These are phyloP conservation scores for Annulohypoxylon stygium DNA, from an alignment of 495 filamentous ascomycete species.

Conservation along the genomic window DNA sequence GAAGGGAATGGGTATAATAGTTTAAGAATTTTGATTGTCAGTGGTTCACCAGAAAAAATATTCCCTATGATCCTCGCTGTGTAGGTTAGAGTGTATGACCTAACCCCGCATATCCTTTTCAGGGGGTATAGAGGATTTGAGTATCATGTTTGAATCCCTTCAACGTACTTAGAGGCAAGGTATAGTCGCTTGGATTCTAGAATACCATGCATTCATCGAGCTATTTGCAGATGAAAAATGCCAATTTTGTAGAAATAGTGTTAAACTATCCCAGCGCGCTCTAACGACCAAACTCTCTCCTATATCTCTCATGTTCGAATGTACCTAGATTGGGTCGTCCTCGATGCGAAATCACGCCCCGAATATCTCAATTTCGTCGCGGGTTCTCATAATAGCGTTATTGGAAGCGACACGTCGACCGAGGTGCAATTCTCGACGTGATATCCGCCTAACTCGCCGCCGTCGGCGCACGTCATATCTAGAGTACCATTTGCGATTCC, in stretches of 20 bases:
- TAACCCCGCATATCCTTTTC: too few species aligned
- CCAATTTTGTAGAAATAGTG: background rate
- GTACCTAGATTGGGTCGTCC: background rate
- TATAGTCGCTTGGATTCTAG: too few species aligned
- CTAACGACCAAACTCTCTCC: background rate
- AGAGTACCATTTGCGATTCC: conserved; percentile 38
- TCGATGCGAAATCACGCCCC: background rate
- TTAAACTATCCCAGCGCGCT: background rate
- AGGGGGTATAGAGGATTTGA: too few species aligned
- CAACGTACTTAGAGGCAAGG: too few species aligned
- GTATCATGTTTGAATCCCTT: too few species aligned
- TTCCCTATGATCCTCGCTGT: too few species aligned
- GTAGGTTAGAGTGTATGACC: too few species aligned
- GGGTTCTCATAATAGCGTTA: conserved; percentile 30
- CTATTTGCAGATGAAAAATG: too few species aligned
- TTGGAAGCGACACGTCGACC: conserved; percentile 28
- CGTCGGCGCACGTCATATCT: conserved; percentile 34
- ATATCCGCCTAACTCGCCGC: conserved; percentile 44
- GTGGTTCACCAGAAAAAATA: too few species aligned
- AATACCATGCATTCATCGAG: too few species aligned
- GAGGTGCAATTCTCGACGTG: conserved; percentile 47
- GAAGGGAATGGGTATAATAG: too few species aligned
- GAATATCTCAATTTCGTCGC: background rate
- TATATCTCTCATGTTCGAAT: background rate
- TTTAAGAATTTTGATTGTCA: too few species aligned